These are phyloP conservation scores for Hirsutella minnesotensis DNA, from an alignment of 2,329 filamentous ascomycete genomes.

Conservation along the genomic window DNA sequence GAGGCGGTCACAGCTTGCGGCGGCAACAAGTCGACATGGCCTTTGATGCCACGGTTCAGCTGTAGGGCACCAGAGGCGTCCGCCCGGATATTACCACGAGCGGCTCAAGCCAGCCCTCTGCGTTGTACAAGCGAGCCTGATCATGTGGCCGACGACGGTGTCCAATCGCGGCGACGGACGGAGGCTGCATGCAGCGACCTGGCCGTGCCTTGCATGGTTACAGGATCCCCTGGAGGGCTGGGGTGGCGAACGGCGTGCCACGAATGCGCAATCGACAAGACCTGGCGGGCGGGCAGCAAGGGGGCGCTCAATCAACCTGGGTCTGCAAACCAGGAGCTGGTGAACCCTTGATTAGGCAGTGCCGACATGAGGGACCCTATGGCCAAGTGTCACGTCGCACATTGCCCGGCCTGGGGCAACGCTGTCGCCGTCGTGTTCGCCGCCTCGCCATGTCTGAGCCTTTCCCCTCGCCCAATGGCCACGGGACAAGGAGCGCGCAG, in stretches of 20 bases:
- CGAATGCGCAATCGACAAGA: neutral
- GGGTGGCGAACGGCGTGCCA: neutral
- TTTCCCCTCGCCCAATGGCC: neutral
- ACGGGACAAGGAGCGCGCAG: neutral
- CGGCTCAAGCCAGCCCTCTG: neutral
- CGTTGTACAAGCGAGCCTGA: neutral
- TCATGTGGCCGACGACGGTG: neutral
- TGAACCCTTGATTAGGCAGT: neutral
- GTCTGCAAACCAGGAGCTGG: neutral
- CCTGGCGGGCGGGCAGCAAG: neutral
- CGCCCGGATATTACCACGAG: too few relatives aligned
- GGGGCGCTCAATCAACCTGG: neutral
- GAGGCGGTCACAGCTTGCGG: too few relatives aligned
- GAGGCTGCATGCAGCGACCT: neutral
- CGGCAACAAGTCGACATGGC: too few relatives aligned
- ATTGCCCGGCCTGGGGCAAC: neutral
- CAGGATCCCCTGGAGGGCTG: neutral
- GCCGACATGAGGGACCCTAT: neutral
- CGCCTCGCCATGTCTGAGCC: neutral
- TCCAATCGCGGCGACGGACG: neutral
- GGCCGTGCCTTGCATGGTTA: constrained; percentile 4
- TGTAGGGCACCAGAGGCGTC: too few relatives aligned
- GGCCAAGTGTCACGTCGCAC: neutral
- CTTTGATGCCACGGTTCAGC: too few relatives aligned
- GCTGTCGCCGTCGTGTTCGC: neutral